These are phyloP conservation scores for Aspergillus sojae DNA, from an alignment of 2,329 filamentous ascomycete genomes.

Conservation along the genomic window DNA sequence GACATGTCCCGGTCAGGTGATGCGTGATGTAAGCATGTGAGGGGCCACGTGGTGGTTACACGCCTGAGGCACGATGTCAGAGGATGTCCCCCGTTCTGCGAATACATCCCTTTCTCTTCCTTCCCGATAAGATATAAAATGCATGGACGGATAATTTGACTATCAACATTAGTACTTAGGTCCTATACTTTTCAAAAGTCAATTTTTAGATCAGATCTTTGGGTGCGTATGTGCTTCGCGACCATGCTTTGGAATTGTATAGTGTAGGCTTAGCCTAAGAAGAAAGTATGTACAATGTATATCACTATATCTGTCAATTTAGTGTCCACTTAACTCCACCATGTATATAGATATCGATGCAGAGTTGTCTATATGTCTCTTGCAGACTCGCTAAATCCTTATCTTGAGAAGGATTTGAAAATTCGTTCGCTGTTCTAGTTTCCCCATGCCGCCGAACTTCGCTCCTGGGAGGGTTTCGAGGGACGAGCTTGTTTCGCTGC, in stretches of 20 bases:
- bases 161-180: not conserved
- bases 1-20: slow-evolving; percentile 15
- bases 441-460: not conserved
- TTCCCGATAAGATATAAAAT: not conserved
- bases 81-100: too few species aligned
- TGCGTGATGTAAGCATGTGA: slow-evolving; percentile 10
- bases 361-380: not conserved
- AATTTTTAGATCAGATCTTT: not conserved
- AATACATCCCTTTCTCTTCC: too few species aligned
- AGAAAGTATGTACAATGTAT: not conserved
- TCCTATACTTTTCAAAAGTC: not conserved
- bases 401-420: not conserved
- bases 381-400: not conserved
- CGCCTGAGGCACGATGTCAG: slow-evolving; percentile 1
- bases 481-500: not conserved
- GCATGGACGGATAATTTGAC: not conserved
- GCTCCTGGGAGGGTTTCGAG: not conserved
- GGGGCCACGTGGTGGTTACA: not conserved
- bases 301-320: not conserved
- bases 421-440: not conserved
- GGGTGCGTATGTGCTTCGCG: not conserved
- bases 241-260: not conserved
- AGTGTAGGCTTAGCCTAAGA: not conserved
- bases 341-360: not conserved
- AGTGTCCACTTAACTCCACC: not conserved